phyloP scores from a whole-genome alignment of 1,284 basidiomycete species.

The Coniferiporia weirii region DNA sequence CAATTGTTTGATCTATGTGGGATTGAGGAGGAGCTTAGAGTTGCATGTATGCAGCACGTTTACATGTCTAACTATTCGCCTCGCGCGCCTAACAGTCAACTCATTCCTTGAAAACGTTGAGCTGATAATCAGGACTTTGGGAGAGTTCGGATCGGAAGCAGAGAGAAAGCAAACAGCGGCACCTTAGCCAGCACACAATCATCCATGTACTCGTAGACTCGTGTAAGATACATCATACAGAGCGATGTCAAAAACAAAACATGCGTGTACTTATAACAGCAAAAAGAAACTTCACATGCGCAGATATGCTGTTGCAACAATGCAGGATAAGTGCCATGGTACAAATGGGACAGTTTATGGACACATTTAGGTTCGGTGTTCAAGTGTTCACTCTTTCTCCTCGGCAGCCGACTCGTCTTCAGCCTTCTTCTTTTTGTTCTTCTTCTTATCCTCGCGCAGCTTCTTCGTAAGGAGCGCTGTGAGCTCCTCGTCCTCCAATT shows the following conservation, averaged over 20 bases:
- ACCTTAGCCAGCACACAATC: slow-evolving; percentile 1
- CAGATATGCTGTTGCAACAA: not conserved
- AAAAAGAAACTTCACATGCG: not conserved
- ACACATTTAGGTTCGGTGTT: not conserved
- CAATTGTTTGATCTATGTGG: not conserved
- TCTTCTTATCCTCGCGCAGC: slow-evolving; percentile 89
- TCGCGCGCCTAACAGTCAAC: slow-evolving; percentile 79
- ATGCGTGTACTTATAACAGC: not conserved
- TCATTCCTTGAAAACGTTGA: slow-evolving; percentile 85
- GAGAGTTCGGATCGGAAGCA: slow-evolving; percentile 66
- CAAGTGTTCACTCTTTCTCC: slow-evolving; percentile 20
- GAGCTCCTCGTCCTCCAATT: slow-evolving; percentile 82
- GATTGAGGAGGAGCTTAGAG: slow-evolving; percentile 10
- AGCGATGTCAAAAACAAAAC: not conserved
- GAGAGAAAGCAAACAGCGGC: slow-evolving; percentile 20
- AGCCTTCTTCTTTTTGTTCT: slow-evolving; percentile 76
- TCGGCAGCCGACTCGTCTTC: slow-evolving; percentile 38
- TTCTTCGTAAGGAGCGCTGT: slow-evolving; percentile 75
- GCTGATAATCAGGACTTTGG: slow-evolving; percentile 76
- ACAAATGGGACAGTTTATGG: not conserved
- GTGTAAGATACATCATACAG: not conserved
- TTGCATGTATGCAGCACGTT: slow-evolving; percentile 50
- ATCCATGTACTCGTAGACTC: slow-evolving; percentile 5
- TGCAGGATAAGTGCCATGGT: slow-evolving; percentile 1
- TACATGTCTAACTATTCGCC: slow-evolving; percentile 70